Conservation (phyloP, 2,329 filamentous ascomycete genomes). For the Orbilia javanica region DNA sequence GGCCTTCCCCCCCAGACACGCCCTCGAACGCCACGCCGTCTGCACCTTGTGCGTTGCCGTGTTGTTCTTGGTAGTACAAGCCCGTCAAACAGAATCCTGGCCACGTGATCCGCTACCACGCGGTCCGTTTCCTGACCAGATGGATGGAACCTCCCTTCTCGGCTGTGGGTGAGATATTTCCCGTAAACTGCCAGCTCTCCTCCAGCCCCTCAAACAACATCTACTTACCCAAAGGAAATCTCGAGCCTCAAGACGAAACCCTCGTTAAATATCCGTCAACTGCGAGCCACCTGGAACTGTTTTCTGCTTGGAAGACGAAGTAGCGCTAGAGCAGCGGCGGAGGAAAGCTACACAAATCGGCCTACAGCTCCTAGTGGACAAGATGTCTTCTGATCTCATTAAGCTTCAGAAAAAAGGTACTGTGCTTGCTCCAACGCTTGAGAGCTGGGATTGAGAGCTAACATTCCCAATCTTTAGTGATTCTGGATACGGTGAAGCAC, state of each 20-base stretch:
- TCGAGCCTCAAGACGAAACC: not conserved
- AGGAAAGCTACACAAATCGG: conserved; percentile 21
- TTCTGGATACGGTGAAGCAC: conserved; percentile 36
- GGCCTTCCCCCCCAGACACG: not conserved
- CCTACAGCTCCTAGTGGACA: conserved; percentile 24
- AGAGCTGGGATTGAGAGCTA: not conserved
- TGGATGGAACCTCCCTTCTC: conserved; percentile 57
- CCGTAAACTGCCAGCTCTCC: conserved; percentile 47
- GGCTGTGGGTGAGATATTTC: conserved; percentile 56
- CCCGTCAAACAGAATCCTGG: conserved; percentile 8
- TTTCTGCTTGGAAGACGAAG: conserved; percentile 1
- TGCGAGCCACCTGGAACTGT: not conserved
- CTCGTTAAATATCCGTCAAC: conserved; percentile 23
- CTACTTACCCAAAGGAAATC: conserved; percentile 18
- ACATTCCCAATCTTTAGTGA: conserved; percentile 21
- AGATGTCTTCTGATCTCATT: conserved; percentile 53
- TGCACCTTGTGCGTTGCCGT: not conserved
- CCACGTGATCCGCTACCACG: conserved; percentile 38
- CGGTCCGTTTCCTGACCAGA: conserved; percentile 29
- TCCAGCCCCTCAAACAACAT: conserved; percentile 44
- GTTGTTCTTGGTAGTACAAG: conserved; percentile 25
- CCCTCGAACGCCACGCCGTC: not conserved
- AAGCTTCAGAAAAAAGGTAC: conserved; percentile 51
- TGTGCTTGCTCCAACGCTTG: not conserved
- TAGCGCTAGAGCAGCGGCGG: conserved; percentile 6